These are phyloP conservation scores for Medicago ruthenica DNA, from an alignment of 306 rosid genomes.

Conservation along the genomic window DNA sequence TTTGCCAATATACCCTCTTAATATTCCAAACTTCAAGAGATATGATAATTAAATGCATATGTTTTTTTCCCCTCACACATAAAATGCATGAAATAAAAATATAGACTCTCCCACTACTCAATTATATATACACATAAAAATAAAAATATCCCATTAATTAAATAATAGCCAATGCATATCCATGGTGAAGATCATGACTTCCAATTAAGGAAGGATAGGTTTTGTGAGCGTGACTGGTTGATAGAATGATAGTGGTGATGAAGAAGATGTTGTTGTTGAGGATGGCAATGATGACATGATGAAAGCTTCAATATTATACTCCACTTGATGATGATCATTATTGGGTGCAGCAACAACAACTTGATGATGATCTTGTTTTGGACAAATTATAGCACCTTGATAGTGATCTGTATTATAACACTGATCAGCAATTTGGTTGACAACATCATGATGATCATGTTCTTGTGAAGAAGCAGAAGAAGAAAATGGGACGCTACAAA, in stretches of 20 bases:
- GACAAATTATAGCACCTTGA: background rate
- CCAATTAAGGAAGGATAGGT: constrained; percentile 43
- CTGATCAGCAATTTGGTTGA: constrained; percentile 19
- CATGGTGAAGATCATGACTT: constrained; percentile 5
- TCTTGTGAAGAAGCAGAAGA: constrained; percentile 53
- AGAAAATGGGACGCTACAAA: constrained; percentile 44
- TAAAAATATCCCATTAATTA: background rate
- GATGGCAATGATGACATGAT: constrained; percentile 47
- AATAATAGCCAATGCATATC: background rate
- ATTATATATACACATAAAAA: too few relatives aligned
- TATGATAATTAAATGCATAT: constrained; percentile 40
- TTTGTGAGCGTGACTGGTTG: constrained; percentile 39
- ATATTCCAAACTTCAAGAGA: constrained; percentile 36
- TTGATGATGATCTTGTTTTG: background rate
- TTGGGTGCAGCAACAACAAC: constrained; percentile 31
- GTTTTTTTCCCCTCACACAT: too few relatives aligned
- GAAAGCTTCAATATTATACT: constrained; percentile 55
- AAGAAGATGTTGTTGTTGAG: constrained; percentile 37
- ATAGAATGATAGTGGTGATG: constrained; percentile 33
- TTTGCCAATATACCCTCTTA: constrained; percentile 40
- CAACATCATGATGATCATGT: constrained; percentile 28
- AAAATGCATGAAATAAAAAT: constrained; percentile 30
- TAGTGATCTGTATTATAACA: constrained; percentile 7
- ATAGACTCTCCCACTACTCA: background rate
- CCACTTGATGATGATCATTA: constrained; percentile 46